Conservation (phyloP, 139 green algal genomes). For the Zygnema cylindricum region DNA sequence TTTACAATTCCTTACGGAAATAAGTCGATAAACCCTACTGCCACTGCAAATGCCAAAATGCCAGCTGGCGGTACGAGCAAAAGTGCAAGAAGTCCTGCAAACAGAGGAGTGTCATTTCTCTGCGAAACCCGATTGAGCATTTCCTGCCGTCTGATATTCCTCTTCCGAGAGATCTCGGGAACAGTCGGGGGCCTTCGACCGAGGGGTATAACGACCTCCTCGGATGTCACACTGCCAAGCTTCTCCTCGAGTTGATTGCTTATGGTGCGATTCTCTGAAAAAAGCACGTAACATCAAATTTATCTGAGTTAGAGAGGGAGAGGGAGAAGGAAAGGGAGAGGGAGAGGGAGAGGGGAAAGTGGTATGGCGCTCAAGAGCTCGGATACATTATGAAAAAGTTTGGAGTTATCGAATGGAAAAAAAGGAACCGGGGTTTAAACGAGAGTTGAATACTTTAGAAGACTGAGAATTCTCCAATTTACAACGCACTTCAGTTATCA, state of each 20-base stretch:
- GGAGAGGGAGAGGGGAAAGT: too few species aligned
- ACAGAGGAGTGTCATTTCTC: slow-evolving; percentile 12
- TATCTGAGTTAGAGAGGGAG: too few species aligned
- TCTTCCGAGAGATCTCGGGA: not conserved
- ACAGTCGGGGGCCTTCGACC: not conserved
- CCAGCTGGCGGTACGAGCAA: slow-evolving; percentile 12
- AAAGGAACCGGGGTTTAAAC: not conserved
- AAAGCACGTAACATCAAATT: not conserved
- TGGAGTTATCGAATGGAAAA: not conserved
- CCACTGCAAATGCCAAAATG: slow-evolving; percentile 12
- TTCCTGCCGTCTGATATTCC: slow-evolving; percentile 24
- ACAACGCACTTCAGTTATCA: too few species aligned
- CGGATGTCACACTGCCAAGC: not conserved
- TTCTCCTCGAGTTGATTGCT: not conserved
- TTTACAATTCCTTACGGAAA: not conserved
- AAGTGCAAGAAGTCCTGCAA: not conserved
- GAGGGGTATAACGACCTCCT: not conserved
- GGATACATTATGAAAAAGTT: not conserved
- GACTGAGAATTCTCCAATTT: too few species aligned
- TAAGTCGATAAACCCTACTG: not conserved
- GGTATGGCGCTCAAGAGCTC: not conserved
- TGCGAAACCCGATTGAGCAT: slow-evolving; percentile 4
- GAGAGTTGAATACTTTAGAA: too few species aligned
- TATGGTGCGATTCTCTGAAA: not conserved
- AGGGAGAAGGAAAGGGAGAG: too few species aligned